A percentile compares a stretch with the other conserved stretches of the same genome.
phyloP scores from a whole-genome alignment of 495 filamentous ascomycete genomes.

The Trichocladium antarcticum region DNA sequence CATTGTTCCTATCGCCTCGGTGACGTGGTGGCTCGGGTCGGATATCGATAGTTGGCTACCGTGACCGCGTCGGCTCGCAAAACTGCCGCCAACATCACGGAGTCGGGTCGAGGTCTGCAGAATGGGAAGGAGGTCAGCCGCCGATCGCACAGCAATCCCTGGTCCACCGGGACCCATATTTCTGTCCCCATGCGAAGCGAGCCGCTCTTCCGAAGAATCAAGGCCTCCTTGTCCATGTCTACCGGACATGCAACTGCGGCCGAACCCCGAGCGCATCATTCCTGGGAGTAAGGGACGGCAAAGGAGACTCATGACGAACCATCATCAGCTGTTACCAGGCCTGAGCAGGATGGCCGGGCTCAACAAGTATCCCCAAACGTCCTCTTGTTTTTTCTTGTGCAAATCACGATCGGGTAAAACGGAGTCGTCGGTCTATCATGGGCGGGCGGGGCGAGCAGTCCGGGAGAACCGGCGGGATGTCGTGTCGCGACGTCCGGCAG shows the following conservation, averaged over 20 bases:
- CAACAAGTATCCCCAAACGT: constrained; percentile 25
- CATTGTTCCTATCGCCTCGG: constrained; percentile 92
- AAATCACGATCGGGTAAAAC: constrained; percentile 8
- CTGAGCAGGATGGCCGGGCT: constrained; percentile 32
- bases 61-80: constrained; percentile 46
- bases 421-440: constrained; percentile 30
- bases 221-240: constrained; percentile 8
- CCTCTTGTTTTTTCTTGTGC: constrained; percentile 14
- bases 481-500: background rate
- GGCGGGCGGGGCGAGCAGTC: constrained; percentile 6
- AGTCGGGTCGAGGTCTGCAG: constrained; percentile 44
- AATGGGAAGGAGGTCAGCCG: constrained; percentile 15
- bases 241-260: constrained; percentile 6
- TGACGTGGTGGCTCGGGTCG: constrained; percentile 81
- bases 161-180: constrained; percentile 27
- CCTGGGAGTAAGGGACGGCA: background rate
- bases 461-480: background rate
- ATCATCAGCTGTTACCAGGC: constrained; percentile 27
- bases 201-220: constrained; percentile 6
- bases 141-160: constrained; percentile 4
- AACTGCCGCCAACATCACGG: constrained; percentile 45
- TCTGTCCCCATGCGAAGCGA: constrained; percentile 16
- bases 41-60: constrained; percentile 47
- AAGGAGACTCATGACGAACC: constrained; percentile 20
- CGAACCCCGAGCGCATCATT: constrained; percentile 12